phyloP scores from a whole-genome alignment of 2,329 filamentous ascomycete species.

The Thielaviopsis musarum region DNA sequence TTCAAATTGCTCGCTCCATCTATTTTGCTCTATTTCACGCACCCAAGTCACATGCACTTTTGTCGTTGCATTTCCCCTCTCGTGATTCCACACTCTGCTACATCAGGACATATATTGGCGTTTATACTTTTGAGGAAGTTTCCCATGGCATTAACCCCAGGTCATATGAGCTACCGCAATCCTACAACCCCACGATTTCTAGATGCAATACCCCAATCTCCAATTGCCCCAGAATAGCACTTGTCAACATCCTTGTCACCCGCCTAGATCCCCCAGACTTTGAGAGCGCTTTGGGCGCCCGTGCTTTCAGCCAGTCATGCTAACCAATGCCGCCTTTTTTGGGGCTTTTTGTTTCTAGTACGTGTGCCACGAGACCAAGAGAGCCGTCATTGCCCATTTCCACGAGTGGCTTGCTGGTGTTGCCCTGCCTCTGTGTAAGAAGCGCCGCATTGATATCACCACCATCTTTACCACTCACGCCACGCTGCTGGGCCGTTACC shows the following conservation, averaged over 20 bases:
- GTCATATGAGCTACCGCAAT: conserved; percentile 7
- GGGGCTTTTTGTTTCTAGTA: conserved; percentile 42
- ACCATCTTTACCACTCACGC: conserved; percentile 98
- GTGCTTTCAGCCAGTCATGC: not conserved
- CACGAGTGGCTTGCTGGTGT: conserved; percentile 98
- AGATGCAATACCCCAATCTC: conserved; percentile 2
- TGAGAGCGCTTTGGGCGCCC: not conserved
- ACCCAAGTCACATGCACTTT: not conserved
- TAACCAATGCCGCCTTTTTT: not conserved
- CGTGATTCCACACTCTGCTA: not conserved
- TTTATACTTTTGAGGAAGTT: not conserved
- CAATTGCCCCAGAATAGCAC: conserved; percentile 1
- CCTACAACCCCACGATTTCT: conserved; percentile 6
- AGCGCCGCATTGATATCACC: conserved; percentile 85
- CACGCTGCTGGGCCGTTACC: conserved; percentile 76
- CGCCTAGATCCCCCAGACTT: not conserved
- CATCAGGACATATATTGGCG: not conserved
- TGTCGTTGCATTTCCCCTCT: not conserved
- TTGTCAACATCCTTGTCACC: not conserved
- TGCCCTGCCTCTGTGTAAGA: conserved; percentile 79
- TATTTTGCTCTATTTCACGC: not conserved
- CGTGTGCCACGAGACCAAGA: conserved; percentile 79
- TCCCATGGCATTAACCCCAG: not conserved
- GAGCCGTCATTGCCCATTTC: conserved; percentile 92
- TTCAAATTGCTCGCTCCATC: conserved; percentile 5